Conservation (phyloP, 2,329 filamentous ascomycete genomes). For the Trichoderma oligosporum region DNA sequence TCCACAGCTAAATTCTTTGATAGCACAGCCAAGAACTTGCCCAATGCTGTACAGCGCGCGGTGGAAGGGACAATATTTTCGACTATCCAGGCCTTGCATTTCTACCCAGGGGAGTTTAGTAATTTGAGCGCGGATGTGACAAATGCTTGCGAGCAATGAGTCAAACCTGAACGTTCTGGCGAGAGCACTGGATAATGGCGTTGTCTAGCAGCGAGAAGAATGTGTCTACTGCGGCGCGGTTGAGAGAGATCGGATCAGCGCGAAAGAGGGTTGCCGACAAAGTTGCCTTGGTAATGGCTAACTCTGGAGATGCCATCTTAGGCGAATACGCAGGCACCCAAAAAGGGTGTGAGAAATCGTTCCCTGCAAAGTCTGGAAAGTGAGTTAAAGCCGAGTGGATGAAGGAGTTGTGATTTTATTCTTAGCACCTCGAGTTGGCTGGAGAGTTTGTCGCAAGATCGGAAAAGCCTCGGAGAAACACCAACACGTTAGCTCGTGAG, state of each 20-base stretch:
- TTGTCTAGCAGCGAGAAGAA: slow-evolving; percentile 65
- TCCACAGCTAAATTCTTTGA: slow-evolving; percentile 43
- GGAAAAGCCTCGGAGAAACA: too few species aligned
- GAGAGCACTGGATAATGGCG: slow-evolving; percentile 67
- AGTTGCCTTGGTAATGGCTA: slow-evolving; percentile 76
- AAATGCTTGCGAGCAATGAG: slow-evolving; percentile 26
- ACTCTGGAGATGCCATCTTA: slow-evolving; percentile 62
- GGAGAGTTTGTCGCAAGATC: too few species aligned
- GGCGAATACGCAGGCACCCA: background rate
- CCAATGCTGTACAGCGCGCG: slow-evolving; percentile 62
- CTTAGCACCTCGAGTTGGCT: background rate
- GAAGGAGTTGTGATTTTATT: background rate
- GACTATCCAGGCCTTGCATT: slow-evolving; percentile 83
- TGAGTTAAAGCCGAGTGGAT: background rate
- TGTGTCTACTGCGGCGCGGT: slow-evolving; percentile 64
- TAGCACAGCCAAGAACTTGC: slow-evolving; percentile 70
- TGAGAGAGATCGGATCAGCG: slow-evolving; percentile 66
- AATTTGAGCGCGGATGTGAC: background rate
- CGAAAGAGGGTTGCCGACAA: slow-evolving; percentile 70
- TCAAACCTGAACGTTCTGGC: slow-evolving; percentile 86
- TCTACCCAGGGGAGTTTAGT: slow-evolving; percentile 52
- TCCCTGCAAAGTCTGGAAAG: slow-evolving; percentile 15
- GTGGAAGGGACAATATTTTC: slow-evolving; percentile 66
- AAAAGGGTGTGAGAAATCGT: background rate
- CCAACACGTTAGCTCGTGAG: too few species aligned